These are phyloP conservation scores for Baorangia bicolor DNA, from an alignment of 768 basidiomycete genomes.

Conservation along the genomic window DNA sequence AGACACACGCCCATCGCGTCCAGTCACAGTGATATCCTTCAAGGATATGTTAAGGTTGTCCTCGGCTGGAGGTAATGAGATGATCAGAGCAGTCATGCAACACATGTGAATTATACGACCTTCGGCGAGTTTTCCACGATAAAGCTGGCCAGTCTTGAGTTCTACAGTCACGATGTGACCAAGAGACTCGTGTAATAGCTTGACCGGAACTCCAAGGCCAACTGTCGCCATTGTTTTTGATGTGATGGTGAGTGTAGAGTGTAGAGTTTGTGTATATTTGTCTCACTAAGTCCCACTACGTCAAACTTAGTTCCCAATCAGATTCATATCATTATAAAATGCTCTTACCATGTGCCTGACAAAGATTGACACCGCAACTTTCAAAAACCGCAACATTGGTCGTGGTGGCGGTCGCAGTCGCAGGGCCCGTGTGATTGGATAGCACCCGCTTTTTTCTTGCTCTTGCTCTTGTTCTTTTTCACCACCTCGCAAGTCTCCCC, in stretches of 20 bases:
- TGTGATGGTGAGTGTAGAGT: constrained; percentile 9
- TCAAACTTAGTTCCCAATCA: too few relatives aligned
- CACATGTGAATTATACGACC: constrained; percentile 42
- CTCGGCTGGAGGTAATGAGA: constrained; percentile 64
- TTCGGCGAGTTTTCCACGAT: constrained; percentile 96
- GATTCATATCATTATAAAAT: not conserved
- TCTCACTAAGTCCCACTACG: too few relatives aligned
- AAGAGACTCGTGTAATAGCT: constrained; percentile 93
- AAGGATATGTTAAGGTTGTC: constrained; percentile 97
- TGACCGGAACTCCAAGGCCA: constrained; percentile 91
- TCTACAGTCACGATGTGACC: constrained; percentile 98
- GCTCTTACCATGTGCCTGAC: not conserved
- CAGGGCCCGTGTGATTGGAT: not conserved
- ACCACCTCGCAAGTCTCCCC: not conserved
- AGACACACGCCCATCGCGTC: constrained; percentile 96
- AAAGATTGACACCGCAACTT: not conserved
- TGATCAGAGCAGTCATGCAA: constrained; percentile 18
- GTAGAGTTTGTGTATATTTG: constrained; percentile 23
- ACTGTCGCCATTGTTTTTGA: constrained; percentile 40
- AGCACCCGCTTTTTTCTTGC: not conserved
- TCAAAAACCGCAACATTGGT: not conserved
- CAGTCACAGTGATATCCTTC: constrained; percentile 96
- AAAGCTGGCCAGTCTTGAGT: constrained; percentile 95
- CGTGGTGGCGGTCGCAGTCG: not conserved
- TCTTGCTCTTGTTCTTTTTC: too few relatives aligned